A percentile compares a stretch with the other conserved stretches of the same genome.
Conservation (phyloP, 1,139 yeast genomes). For the Suhomyces panamericanus region DNA sequence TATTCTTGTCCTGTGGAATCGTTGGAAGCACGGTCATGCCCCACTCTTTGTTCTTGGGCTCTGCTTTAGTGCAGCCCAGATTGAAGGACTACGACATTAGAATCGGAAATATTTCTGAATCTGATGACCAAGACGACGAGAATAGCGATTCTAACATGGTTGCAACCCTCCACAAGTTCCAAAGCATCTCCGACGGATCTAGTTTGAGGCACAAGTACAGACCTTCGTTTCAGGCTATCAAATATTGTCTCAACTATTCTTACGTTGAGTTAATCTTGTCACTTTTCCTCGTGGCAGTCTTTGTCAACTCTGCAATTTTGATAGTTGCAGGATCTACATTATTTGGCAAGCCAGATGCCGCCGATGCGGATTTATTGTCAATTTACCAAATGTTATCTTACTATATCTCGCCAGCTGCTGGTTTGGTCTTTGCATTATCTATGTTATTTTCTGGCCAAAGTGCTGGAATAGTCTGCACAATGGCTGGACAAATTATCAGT, state of each 20-base stretch:
- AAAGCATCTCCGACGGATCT: conserved; percentile 40
- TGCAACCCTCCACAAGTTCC: conserved; percentile 30
- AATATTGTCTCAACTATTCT: conserved; percentile 65
- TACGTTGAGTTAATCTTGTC: conserved; percentile 65
- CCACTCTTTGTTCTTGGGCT: conserved; percentile 71
- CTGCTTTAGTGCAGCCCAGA: conserved; percentile 75
- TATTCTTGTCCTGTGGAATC: conserved; percentile 69
- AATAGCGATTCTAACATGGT: conserved; percentile 23
- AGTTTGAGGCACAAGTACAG: conserved; percentile 38
- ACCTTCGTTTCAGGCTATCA: conserved; percentile 66
- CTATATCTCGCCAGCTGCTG: conserved; percentile 69
- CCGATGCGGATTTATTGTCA: conserved; percentile 72
- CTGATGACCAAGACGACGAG: conserved; percentile 4
- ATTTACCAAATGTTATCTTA: conserved; percentile 59
- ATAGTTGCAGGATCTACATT: conserved; percentile 75
- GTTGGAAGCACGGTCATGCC: conserved; percentile 88
- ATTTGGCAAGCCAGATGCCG: conserved; percentile 62
- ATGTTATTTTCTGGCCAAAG: conserved; percentile 75
- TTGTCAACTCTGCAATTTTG: conserved; percentile 76
- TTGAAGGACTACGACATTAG: conserved; percentile 61
- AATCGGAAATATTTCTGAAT: conserved; percentile 34
- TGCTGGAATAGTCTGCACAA: conserved; percentile 84
- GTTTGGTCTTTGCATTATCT: conserved; percentile 76
- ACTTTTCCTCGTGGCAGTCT: conserved; percentile 70
- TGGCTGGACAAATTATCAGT: conserved; percentile 82